A percentile compares a stretch with the other conserved stretches of the same genome.
phyloP scores from a whole-genome alignment of 2,329 filamentous ascomycete species.

The Diaporthe nobilis region DNA sequence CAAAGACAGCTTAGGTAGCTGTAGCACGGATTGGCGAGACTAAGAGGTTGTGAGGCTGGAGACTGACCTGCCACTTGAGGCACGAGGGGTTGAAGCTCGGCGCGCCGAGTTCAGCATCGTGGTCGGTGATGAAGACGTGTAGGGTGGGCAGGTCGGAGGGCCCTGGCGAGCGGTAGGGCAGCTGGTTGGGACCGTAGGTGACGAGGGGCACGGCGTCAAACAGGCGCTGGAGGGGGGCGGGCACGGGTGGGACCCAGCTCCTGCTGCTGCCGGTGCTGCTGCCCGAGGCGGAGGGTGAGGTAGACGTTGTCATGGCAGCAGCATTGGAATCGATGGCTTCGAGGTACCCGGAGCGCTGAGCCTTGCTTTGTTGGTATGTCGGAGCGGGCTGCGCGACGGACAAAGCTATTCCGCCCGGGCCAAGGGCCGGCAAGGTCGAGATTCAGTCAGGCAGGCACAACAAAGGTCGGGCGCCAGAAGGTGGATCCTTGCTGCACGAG shows the following conservation, averaged over 20 bases:
- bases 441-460: neutral
- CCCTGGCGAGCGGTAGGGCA: constrained; percentile 74
- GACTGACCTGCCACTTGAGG: constrained; percentile 92
- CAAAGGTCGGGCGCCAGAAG: neutral
- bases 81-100: constrained; percentile 94
- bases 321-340: constrained; percentile 23
- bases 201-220: constrained; percentile 88
- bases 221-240: constrained; percentile 81
- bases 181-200: constrained; percentile 80
- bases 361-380: neutral
- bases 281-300: constrained; percentile 26
- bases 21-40: neutral
- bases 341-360: neutral
- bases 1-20: neutral
- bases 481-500: constrained; percentile 20
- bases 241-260: constrained; percentile 68
- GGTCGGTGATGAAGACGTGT: constrained; percentile 81
- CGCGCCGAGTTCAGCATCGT: constrained; percentile 70
- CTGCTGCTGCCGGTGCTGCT: constrained; percentile 43
- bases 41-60: neutral
- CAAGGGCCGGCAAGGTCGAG: neutral
- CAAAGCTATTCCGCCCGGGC: constrained; percentile 7
- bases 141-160: constrained; percentile 67
- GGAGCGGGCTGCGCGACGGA: constrained; percentile 26
- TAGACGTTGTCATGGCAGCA: constrained; percentile 34